phyloP scores from a whole-genome alignment of 371 early-diverging fungal genomes.

The Mucor plumbeus region DNA sequence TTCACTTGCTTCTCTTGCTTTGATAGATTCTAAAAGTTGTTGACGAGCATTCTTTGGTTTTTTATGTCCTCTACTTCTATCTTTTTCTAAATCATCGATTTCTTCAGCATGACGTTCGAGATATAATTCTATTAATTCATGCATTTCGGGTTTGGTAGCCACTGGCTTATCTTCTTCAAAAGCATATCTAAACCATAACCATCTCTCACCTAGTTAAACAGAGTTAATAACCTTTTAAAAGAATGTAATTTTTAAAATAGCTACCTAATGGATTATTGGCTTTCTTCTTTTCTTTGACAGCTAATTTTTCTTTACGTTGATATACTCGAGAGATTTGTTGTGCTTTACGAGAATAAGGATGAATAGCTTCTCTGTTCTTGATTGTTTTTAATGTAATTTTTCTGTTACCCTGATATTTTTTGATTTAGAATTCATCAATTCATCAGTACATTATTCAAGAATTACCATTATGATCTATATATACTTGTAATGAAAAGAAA shows the following conservation, averaged over 20 bases:
- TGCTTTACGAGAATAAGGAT: conserved; percentile 70
- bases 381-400: conserved; percentile 64
- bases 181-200: conserved; percentile 67
- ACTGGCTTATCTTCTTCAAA: conserved; percentile 50
- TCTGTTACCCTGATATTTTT: conserved; percentile 44
- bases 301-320: conserved; percentile 58
- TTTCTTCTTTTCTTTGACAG: conserved; percentile 37
- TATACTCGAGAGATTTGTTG: conserved; percentile 58
- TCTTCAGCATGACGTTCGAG: conserved; percentile 59
- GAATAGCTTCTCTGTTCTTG: conserved; percentile 65
- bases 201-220: conserved; percentile 46
- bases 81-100: conserved; percentile 47
- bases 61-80: conserved; percentile 51
- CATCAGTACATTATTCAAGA: background rate
- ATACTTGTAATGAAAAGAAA: background rate
- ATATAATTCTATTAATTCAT: conserved; percentile 58
- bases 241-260: background rate
- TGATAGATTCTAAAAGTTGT: conserved; percentile 50
- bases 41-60: conserved; percentile 60
- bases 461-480: background rate
- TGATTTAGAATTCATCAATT: background rate
- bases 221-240: background rate
- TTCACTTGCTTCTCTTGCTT: conserved; percentile 54
- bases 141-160: conserved; percentile 54
- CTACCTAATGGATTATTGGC: conserved; percentile 44